These are phyloP conservation scores for Cordyceps cicadae DNA, from an alignment of 2,329 filamentous ascomycete species.

Conservation along the genomic window DNA sequence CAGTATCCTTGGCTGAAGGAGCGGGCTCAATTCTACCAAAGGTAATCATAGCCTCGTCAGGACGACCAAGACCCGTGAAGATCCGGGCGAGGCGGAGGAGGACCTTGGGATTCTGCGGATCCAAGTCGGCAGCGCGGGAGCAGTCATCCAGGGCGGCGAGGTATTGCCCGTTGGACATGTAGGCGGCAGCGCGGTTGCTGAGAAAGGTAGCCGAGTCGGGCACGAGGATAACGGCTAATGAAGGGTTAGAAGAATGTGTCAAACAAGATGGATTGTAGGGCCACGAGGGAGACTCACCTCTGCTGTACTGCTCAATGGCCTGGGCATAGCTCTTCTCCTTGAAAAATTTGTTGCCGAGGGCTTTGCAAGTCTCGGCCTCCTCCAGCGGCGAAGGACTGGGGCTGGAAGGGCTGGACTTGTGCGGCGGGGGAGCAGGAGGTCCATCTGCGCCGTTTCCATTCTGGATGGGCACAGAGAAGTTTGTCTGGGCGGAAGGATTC, in stretches of 20 bases:
- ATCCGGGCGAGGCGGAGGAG: slow-evolving; percentile 81
- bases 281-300: slow-evolving; percentile 53
- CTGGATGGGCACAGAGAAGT: slow-evolving; percentile 47
- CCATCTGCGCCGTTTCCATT: slow-evolving; percentile 35
- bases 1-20: slow-evolving; percentile 77
- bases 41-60: slow-evolving; percentile 76
- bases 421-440: slow-evolving; percentile 61
- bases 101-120: slow-evolving; percentile 81
- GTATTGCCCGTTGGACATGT: slow-evolving; percentile 79
- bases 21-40: slow-evolving; percentile 73
- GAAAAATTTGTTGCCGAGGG: slow-evolving; percentile 91
- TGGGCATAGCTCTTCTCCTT: slow-evolving; percentile 85
- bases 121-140: slow-evolving; percentile 69
- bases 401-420: slow-evolving; percentile 56
- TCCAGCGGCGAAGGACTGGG: slow-evolving; percentile 49
- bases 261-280: not conserved
- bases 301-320: slow-evolving; percentile 88
- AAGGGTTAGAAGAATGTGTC: slow-evolving; percentile 13
- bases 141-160: slow-evolving; percentile 79
- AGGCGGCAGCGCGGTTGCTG: slow-evolving; percentile 89
- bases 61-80: slow-evolving; percentile 77
- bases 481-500: slow-evolving; percentile 30
- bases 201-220: slow-evolving; percentile 83
- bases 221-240: slow-evolving; percentile 76
- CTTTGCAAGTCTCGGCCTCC: slow-evolving; percentile 87